phyloP scores from a whole-genome alignment of 768 basidiomycete genomes.

The Trametopsis cervina region DNA sequence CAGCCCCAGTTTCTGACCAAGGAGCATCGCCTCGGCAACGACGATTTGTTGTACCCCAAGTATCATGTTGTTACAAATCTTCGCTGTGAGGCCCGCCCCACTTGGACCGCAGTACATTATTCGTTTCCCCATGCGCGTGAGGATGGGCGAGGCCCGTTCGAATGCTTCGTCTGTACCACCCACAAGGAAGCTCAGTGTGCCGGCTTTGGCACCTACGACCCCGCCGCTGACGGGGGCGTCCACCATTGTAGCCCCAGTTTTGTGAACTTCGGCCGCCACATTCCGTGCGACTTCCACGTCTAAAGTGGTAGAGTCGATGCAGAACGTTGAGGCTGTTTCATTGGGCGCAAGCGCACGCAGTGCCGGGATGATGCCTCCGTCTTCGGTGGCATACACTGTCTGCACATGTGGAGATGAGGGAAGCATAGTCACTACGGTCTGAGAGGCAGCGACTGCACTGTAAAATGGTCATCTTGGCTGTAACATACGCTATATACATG shows the following conservation, averaged over 20 bases:
- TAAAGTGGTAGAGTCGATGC: conserved; percentile 88
- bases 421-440: conserved; percentile 81
- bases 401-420: conserved; percentile 88
- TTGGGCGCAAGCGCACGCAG: conserved; percentile 38
- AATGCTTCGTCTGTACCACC: conserved; percentile 66
- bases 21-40: conserved; percentile 84
- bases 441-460: conserved; percentile 59
- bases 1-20: conserved; percentile 78
- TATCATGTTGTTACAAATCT: conserved; percentile 83
- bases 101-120: conserved; percentile 81
- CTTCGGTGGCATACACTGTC: conserved; percentile 53
- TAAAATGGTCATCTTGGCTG: neutral
- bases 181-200: conserved; percentile 86
- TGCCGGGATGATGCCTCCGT: conserved; percentile 57
- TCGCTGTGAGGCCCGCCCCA: conserved; percentile 78
- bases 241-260: conserved; percentile 65
- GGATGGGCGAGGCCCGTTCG: conserved; percentile 45
- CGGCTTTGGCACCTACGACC: conserved; percentile 81
- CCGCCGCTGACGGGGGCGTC: conserved; percentile 96
- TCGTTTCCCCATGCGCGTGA: conserved; percentile 72
- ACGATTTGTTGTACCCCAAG: conserved; percentile 58
- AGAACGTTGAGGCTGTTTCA: conserved; percentile 44
- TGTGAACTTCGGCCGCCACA: conserved; percentile 48
- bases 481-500: conserved; percentile 3
- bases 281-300: conserved; percentile 70